phyloP scores from a whole-genome alignment of 176 grass and related monocot species.

The Cenchrus purpureus region DNA sequence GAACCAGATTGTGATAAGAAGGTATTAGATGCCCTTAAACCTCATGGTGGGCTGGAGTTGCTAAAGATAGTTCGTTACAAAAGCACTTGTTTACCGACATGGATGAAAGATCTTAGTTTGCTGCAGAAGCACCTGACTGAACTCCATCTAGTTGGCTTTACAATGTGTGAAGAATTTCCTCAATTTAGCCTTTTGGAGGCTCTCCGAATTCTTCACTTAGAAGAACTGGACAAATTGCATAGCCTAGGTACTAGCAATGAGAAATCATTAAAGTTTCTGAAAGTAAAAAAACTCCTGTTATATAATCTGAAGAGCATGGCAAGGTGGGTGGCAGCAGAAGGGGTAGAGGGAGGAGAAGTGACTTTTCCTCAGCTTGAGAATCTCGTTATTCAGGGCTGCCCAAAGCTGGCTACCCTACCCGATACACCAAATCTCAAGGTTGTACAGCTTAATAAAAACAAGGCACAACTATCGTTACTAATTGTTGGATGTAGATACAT shows the following conservation, averaged over 20 bases:
- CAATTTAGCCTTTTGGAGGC: background rate
- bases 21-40: slow-evolving; percentile 25
- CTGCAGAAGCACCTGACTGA: slow-evolving; percentile 20
- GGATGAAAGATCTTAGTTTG: slow-evolving; percentile 13
- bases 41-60: background rate
- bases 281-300: background rate
- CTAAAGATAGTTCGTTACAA: background rate
- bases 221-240: background rate
- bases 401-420: slow-evolving; percentile 28
- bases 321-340: background rate
- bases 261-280: background rate
- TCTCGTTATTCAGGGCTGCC: slow-evolving; percentile 2
- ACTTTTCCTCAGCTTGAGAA: slow-evolving; percentile 30
- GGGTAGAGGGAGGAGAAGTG: background rate
- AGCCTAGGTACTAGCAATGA: background rate
- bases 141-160: background rate
- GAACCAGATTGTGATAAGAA: background rate
- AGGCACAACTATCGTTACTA: too few species aligned
- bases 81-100: background rate
- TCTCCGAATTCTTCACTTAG: slow-evolving; percentile 32
- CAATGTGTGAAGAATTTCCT: slow-evolving; percentile 20
- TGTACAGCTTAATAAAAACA: background rate
- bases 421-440: background rate
- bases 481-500: too few species aligned
- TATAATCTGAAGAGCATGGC: background rate